phyloP scores from a whole-genome alignment of 2,329 filamentous ascomycete species.

The Aspergillus pseudoglaucus region DNA sequence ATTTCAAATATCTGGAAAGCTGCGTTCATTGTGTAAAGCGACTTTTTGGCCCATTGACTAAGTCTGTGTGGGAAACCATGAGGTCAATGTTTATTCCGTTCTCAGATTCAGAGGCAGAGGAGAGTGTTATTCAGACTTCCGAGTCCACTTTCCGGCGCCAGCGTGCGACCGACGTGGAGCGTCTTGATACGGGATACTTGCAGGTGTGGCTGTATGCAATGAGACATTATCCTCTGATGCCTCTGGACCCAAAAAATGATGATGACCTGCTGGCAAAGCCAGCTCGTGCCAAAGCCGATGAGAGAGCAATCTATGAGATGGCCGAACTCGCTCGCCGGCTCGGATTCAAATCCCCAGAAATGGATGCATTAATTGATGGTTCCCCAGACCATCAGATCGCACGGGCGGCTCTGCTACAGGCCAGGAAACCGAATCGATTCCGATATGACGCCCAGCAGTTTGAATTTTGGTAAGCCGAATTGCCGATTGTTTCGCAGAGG shows the following conservation, averaged over 20 bases:
- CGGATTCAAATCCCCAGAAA: slow-evolving; percentile 13
- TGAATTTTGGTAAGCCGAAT: slow-evolving; percentile 13
- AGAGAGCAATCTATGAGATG: slow-evolving; percentile 15
- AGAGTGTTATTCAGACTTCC: neutral
- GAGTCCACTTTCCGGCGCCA: slow-evolving; percentile 11
- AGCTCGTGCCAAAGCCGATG: slow-evolving; percentile 9
- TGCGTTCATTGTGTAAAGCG: slow-evolving; percentile 5
- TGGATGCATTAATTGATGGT: slow-evolving; percentile 9
- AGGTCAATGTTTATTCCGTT: slow-evolving; percentile 5
- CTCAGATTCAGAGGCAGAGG: slow-evolving; percentile 10
- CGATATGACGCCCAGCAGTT: slow-evolving; percentile 11
- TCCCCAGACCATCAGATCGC: slow-evolving; percentile 16
- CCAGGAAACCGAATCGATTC: slow-evolving; percentile 13
- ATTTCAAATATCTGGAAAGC: slow-evolving; percentile 13
- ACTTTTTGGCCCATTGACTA: neutral
- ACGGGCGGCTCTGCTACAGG: slow-evolving; percentile 12
- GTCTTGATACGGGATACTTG: slow-evolving; percentile 14
- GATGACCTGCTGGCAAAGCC: slow-evolving; percentile 8
- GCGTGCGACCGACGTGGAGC: slow-evolving; percentile 6
- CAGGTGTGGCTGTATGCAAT: slow-evolving; percentile 26
- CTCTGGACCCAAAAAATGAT: slow-evolving; percentile 10
- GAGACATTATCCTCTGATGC: slow-evolving; percentile 19
- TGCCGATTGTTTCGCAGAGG: slow-evolving; percentile 12
- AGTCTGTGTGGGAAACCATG: neutral
- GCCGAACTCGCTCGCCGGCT: slow-evolving; percentile 14